These are phyloP conservation scores for Martiniozyma asiatica DNA, from an alignment of 1,139 yeast genomes.

Conservation along the genomic window DNA sequence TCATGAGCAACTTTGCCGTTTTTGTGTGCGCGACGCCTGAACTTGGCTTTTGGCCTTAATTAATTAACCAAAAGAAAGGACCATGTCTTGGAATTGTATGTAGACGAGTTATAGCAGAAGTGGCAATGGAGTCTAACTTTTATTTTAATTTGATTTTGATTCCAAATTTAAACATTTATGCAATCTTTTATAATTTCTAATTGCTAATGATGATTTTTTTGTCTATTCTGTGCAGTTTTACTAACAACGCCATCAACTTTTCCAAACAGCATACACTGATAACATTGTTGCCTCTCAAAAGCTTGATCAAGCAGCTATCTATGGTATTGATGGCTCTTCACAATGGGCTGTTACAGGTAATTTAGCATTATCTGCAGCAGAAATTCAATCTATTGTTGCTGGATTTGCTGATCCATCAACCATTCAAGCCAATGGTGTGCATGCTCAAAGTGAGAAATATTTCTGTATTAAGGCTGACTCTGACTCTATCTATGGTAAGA, in stretches of 20 bases:
- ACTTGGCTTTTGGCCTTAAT: too few species aligned
- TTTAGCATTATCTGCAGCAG: constrained; percentile 56
- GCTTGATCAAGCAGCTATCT: constrained; percentile 84
- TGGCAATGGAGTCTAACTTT: not conserved
- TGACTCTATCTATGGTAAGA: constrained; percentile 89
- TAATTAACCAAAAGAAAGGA: too few species aligned
- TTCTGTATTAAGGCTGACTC: constrained; percentile 84
- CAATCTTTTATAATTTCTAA: too few species aligned
- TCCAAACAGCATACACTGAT: constrained; percentile 92
- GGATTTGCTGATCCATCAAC: constrained; percentile 75
- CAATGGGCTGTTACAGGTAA: constrained; percentile 84
- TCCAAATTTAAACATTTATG: too few species aligned
- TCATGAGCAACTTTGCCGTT: too few species aligned
- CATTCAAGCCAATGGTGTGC: constrained; percentile 78
- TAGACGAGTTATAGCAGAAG: too few species aligned
- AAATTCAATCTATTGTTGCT: constrained; percentile 58
- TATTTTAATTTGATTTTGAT: too few species aligned
- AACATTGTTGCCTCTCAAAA: constrained; percentile 77
- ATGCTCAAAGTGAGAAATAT: constrained; percentile 76
- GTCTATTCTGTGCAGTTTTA: constrained; percentile 1
- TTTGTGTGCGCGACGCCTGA: too few species aligned
- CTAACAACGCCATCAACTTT: constrained; percentile 19
- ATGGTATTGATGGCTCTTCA: constrained; percentile 89
- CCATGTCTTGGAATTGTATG: constrained; percentile 31
- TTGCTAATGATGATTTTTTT: not conserved